Conservation (phyloP, 306 rosid genomes). For the Cucurbita moschata region DNA sequence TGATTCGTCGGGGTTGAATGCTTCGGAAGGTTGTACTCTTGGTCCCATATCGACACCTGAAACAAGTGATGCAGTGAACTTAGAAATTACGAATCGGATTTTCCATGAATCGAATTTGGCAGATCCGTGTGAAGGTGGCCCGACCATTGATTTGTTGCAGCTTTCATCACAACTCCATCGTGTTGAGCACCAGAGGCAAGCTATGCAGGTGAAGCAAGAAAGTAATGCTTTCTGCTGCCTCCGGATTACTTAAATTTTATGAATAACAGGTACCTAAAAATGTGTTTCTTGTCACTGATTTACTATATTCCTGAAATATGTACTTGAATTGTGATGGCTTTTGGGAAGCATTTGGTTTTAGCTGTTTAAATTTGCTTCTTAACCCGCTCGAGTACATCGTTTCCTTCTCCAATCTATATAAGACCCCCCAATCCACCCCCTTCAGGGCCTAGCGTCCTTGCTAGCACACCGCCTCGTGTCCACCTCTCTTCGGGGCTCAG, state of each 20-base stretch:
- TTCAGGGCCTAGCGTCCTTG: too few species aligned
- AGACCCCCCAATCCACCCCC: too few species aligned
- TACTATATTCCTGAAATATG: not conserved
- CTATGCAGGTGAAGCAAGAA: constrained; percentile 41
- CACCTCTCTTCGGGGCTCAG: too few species aligned
- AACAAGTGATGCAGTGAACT: constrained; percentile 30
- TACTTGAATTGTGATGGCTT: not conserved
- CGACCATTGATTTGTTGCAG: constrained; percentile 69
- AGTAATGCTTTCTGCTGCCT: constrained; percentile 48
- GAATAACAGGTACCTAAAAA: not conserved
- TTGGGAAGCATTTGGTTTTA: not conserved
- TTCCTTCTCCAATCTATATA: too few species aligned
- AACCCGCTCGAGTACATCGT: not conserved
- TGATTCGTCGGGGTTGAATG: constrained; percentile 29
- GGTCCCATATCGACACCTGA: constrained; percentile 35
- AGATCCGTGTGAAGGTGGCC: constrained; percentile 31
- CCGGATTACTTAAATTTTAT: constrained; percentile 25
- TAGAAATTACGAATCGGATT: constrained; percentile 36
- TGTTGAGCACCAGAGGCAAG: constrained; percentile 59
- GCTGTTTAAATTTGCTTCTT: constrained; percentile 1
- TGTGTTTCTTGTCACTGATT: not conserved
- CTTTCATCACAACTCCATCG: constrained; percentile 79
- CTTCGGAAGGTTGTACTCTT: constrained; percentile 29
- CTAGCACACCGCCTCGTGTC: too few species aligned
- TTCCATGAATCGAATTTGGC: constrained; percentile 39